Base-by-base conservation (phyloP, 805 yeast species). In the Saccharomycopsis sp. region DNA sequence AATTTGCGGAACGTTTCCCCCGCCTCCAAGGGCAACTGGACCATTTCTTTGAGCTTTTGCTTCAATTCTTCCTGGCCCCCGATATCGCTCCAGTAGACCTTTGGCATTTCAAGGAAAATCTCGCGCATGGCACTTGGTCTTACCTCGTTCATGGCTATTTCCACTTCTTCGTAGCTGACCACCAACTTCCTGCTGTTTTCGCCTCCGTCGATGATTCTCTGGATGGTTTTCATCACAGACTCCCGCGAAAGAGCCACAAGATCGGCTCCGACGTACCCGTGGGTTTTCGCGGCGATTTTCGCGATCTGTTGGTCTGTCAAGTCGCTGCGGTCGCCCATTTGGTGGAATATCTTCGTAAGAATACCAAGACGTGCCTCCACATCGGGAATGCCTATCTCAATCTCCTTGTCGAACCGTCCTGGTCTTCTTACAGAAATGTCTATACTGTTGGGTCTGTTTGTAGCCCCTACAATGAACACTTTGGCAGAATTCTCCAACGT, bases 221-320 rank as follows among this genome's bases (percentile, higher is more conserved):
- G 81, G 16, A 94, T 87, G 1, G 96, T 85, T 61, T 79, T 81
- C 87, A 91, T 82, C 0, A 90, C 97, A 4, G 95, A 81, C 67
- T 94, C 99, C 53, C 97, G 76, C 61, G 91, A 83, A 21, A 94
- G 74, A 0, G 97, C 96, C 2, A 87, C 82, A 52, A 94, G 71
- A 72, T 94, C 99, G 0, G 98, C 97, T 52, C 99, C 99, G 1
- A 94, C 99, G 67, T 89, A 94, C 3, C 99, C 99, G 71, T 94
- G 99, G 0, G 98, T 91, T 66, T 82, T 85, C 2, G 81, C 70
- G 0, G 97, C 89, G 48, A 91, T 72, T 1, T 64, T 65, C n/a
- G 72, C 68, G n/a, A 91, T 79, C 44, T 88, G 85, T 0, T 75
- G 82, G 0, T 68, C 72, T 0, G 76, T 67, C 44, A 92, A 69